Evolutionary conservation across 2,329 filamentous ascomycete genomes (phyloP), one percentile per base, ranked within the genome.

Genomic region (Xylariaceae sp.): DNA sequence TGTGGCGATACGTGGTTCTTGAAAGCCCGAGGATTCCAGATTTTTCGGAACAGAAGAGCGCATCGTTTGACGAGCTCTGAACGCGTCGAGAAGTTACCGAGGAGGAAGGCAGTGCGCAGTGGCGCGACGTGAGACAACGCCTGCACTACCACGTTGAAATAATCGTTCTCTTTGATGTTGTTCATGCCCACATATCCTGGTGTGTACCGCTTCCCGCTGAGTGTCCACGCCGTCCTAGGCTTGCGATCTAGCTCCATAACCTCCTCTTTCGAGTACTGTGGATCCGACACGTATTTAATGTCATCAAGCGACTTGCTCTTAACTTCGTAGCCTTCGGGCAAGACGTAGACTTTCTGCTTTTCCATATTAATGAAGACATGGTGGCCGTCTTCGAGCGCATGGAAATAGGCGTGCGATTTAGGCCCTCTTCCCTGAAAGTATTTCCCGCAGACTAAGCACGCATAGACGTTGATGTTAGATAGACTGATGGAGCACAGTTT

Each of bases 161-260:
- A 99, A 76, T 99, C 94, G 74, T 99, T 99, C 54, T 94, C 90
- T 72, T 99, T 99, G 79, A 99, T 96, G 74, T 99, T 99, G 79
- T 99, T 99, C 89, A 99, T 95, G 61, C 94, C 94, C 57, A 99
- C 90, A 69, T 92, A 99, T 5, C 94, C 92, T 18, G 94, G 94
- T 61, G 86, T 86, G 73, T 99, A 99, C 68, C 88, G 84, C 71
- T 87, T 89, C 59, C 90, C 90, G 47, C 79, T 78, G 40, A 97
- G 79, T 65, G 95, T 92, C 80, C 86, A 91, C 42, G 84, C 82
- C 16, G 76, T 78, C 66, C 79, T 78, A 49, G 76, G 75, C 61
- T 78, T 72, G 49, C 84, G 81, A 73, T 97, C 94, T 61, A 97
- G 75, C 64, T 84, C 83, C 65, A 83, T 79, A 30, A 97, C 92